Conservation (phyloP, 306 rosid species). For the Fagus sylvatica region DNA sequence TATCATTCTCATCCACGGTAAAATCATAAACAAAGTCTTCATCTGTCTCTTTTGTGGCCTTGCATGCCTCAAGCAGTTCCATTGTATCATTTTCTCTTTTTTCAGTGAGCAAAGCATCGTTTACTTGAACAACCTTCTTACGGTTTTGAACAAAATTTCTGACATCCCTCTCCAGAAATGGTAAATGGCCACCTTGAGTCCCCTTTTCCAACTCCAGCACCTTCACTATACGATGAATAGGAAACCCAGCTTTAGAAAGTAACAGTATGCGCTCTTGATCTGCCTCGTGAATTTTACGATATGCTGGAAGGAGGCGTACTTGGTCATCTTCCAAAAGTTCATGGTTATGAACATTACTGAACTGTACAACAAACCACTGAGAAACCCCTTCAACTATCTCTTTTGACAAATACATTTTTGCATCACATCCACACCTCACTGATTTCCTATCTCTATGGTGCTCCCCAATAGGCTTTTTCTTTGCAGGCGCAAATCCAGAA, state of each 20-base stretch:
- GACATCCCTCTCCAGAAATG: conserved; percentile 94
- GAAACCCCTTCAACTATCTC: conserved; percentile 83
- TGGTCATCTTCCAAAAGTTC: conserved; percentile 96
- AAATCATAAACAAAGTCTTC: conserved; percentile 74
- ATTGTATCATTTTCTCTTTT: conserved; percentile 78
- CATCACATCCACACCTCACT: conserved; percentile 93
- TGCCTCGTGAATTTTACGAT: conserved; percentile 84
- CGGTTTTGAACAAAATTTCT: conserved; percentile 93
- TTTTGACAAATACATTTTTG: conserved; percentile 89
- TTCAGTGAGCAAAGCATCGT: conserved; percentile 76
- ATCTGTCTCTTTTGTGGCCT: conserved; percentile 67
- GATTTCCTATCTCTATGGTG: conserved; percentile 95
- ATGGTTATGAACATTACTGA: conserved; percentile 88
- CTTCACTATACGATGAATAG: conserved; percentile 89
- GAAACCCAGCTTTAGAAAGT: conserved; percentile 92
- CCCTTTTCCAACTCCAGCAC: conserved; percentile 96
- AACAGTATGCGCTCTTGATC: conserved; percentile 91
- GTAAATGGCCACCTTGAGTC: conserved; percentile 86
- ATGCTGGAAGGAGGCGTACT: conserved; percentile 90
- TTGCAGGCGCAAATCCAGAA: conserved; percentile 84
- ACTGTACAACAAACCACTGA: conserved; percentile 92
- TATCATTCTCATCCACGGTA: conserved; percentile 76
- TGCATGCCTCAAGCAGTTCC: conserved; percentile 94
- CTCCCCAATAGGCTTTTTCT: conserved; percentile 80
- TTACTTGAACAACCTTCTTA: conserved; percentile 83